A percentile compares a stretch with the other conserved stretches of the same genome.
Evolutionary conservation across 371 early-diverging fungal genomes (phyloP).

Genomic region (Mortierella sp.): DNA sequence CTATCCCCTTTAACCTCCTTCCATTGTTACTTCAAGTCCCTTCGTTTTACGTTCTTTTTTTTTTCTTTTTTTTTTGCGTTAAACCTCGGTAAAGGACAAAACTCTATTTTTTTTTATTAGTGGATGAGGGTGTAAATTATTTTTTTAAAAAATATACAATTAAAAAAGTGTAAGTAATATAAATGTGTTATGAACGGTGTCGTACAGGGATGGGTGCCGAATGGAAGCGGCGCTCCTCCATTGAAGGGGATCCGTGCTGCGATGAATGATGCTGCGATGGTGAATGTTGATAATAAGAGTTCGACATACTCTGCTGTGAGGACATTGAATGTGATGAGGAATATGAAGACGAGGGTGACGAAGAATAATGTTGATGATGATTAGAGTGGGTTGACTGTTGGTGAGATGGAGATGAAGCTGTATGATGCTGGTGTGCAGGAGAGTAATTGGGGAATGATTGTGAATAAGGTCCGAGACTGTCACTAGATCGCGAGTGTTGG

Average conservation of each 20-base stretch:
- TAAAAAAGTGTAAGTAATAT: not conserved
- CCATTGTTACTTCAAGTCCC: no score
- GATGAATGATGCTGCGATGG: constrained; percentile 12
- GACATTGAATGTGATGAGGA: constrained; percentile 22
- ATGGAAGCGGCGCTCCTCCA: constrained; percentile 53
- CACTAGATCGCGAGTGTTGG: constrained; percentile 33
- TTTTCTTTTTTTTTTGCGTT: no score
- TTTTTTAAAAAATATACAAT: not conserved
- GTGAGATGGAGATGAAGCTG: constrained; percentile 21
- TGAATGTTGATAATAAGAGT: constrained; percentile 29
- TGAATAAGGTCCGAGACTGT: constrained; percentile 47
- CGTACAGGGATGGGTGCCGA: constrained; percentile 57
- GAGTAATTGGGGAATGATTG: constrained; percentile 54
- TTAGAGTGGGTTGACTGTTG: constrained; percentile 20
- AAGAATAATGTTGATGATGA: constrained; percentile 37
- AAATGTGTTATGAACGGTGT: constrained; percentile 24
- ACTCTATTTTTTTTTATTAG: not conserved
- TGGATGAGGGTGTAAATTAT: not conserved
- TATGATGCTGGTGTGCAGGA: constrained; percentile 21
- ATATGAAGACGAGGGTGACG: constrained; percentile 44
- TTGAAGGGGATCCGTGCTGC: constrained; percentile 33
- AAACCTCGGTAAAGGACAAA: no score
- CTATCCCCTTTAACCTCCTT: no score
- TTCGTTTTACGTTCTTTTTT: no score
- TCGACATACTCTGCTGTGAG: constrained; percentile 18